Evolutionary conservation across 371 early-diverging fungal species (phyloP).

Genomic region (Massospora cicadina): DNA sequence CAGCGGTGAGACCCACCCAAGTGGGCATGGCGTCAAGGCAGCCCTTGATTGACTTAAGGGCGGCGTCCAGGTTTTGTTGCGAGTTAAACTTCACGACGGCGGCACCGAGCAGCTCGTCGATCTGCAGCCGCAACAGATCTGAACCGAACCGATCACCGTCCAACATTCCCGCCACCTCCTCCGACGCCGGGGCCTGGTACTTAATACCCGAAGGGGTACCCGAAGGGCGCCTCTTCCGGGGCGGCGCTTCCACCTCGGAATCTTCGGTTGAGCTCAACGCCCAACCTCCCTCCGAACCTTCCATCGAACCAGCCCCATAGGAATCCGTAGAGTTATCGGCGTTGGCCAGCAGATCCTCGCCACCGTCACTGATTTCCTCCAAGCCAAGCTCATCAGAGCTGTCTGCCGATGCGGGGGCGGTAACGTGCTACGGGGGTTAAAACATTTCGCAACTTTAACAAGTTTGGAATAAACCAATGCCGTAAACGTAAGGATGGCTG

Average conservation of each 20-base stretch:
- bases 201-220: constrained; percentile 14
- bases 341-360: constrained; percentile 14
- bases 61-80: constrained; percentile 21
- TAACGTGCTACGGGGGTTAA: neutral
- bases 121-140: constrained; percentile 82
- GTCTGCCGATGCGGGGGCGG: neutral
- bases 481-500: too few relatives aligned
- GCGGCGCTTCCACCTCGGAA: constrained; percentile 16
- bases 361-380: constrained; percentile 25
- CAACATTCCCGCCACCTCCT: constrained; percentile 66
- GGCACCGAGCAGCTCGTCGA: constrained; percentile 54
- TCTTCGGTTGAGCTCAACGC: constrained; percentile 22
- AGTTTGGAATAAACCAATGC: too few relatives aligned
- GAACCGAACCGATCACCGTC: constrained; percentile 70
- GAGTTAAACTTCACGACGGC: constrained; percentile 24
- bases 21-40: constrained; percentile 14
- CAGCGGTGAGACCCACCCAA: neutral
- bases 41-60: constrained; percentile 15
- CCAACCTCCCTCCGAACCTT: constrained; percentile 16
- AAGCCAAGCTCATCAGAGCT: constrained; percentile 13
- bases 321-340: constrained; percentile 15
- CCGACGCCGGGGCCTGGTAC: constrained; percentile 46
- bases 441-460: too few relatives aligned
- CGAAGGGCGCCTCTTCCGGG: constrained; percentile 16
- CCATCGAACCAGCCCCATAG: constrained; percentile 13